Percentiles rank a stretch among this genome's conserved stretches.
Evolutionary conservation across 2,329 filamentous ascomycete species (phyloP).

Genomic region (Phialophora macrospora): DNA sequence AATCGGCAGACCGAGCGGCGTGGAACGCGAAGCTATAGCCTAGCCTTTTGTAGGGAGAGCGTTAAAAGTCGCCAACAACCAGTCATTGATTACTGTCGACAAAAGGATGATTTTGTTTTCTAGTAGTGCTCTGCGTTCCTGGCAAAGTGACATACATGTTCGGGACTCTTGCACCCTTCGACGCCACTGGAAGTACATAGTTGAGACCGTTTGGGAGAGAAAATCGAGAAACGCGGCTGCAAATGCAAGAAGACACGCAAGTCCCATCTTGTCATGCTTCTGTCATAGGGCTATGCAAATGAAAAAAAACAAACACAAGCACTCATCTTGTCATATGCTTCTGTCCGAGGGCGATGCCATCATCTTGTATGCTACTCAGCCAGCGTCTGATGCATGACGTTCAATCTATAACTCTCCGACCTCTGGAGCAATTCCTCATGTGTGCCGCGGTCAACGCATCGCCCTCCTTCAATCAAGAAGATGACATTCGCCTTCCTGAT

Average conservation of each 20-base stretch:
- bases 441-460: constrained; percentile 80
- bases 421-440: constrained; percentile 73
- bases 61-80: too few species aligned
- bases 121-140: too few species aligned
- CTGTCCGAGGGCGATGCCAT: too few species aligned
- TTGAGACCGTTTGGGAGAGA: too few species aligned
- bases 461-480: constrained; percentile 67
- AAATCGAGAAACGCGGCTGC: too few species aligned
- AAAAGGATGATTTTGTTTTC: background rate
- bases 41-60: background rate
- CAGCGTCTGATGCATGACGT: constrained; percentile 25
- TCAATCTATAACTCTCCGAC: constrained; percentile 67
- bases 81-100: background rate
- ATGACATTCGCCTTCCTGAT: constrained; percentile 75
- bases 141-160: too few species aligned
- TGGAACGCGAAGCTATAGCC: constrained; percentile 54
- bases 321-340: too few species aligned
- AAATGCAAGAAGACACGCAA: too few species aligned
- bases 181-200: too few species aligned
- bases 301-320: too few species aligned
- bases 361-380: constrained; percentile 8
- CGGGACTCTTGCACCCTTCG: too few species aligned
- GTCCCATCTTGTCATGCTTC: too few species aligned
- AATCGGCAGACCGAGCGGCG: constrained; percentile 52
- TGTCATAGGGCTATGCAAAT: background rate